Conservation (phyloP, 805 yeast genomes). For the Lipomyces sp. region DNA sequence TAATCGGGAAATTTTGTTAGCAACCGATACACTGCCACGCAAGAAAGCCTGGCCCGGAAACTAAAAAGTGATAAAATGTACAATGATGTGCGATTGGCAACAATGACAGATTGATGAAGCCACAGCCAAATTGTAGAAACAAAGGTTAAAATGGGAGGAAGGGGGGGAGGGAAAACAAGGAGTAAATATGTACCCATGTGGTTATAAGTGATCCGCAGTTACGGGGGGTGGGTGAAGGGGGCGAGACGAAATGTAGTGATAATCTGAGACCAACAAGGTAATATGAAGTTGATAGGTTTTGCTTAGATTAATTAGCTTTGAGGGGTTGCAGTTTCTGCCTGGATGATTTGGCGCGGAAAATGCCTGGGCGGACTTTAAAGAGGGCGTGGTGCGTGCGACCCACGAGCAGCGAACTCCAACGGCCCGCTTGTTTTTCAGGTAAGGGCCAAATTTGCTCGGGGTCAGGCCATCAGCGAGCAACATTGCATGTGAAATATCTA, state of each 20-base stretch:
- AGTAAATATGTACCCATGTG: neutral
- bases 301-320: neutral
- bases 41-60: neutral
- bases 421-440: too few species aligned
- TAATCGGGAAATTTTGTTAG: conserved; percentile 2
- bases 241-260: neutral
- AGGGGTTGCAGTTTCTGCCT: neutral
- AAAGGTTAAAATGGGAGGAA: neutral
- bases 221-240: neutral
- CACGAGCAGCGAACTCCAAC: neutral
- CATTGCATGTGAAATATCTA: too few species aligned
- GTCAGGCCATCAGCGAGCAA: too few species aligned
- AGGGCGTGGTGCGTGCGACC: neutral
- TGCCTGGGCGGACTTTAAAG: neutral
- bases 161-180: neutral
- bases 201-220: neutral
- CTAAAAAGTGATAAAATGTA: neutral
- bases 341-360: neutral
- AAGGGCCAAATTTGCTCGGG: too few species aligned
- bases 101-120: neutral
- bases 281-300: neutral
- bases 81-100: neutral
- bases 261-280: neutral
- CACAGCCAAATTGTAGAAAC: neutral
- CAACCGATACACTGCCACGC: conserved; percentile 2